Conservation (phyloP, 1,284 basidiomycete genomes). For the Kwoniella shivajii region DNA sequence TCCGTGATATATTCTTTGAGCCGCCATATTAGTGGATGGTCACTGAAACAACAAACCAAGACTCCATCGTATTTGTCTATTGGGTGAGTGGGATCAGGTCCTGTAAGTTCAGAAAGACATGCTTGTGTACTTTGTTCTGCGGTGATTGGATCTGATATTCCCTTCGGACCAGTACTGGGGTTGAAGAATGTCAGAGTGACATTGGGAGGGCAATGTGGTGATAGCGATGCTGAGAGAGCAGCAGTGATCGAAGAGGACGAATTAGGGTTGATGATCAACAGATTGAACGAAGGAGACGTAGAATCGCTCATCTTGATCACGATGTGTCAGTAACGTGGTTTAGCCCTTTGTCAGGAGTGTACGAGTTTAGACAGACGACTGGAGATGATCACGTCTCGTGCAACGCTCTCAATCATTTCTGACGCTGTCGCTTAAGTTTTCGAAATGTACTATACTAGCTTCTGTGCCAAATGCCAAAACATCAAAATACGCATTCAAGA, state of each 20-base stretch:
- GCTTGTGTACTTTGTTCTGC: slow-evolving; percentile 17
- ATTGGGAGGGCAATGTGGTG: slow-evolving; percentile 9
- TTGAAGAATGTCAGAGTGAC: slow-evolving; percentile 19
- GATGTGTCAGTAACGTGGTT: too few species aligned
- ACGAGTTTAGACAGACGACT: too few species aligned
- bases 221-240: slow-evolving; percentile 15
- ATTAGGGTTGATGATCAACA: slow-evolving; percentile 31
- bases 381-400: too few species aligned
- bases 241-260: slow-evolving; percentile 28
- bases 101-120: slow-evolving; percentile 23
- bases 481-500: too few species aligned
- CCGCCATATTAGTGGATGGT: slow-evolving; percentile 24
- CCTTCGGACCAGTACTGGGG: slow-evolving; percentile 24
- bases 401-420: too few species aligned
- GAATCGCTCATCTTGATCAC: too few species aligned
- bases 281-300: not conserved
- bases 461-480: too few species aligned
- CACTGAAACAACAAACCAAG: slow-evolving; percentile 26
- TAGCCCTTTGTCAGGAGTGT: too few species aligned
- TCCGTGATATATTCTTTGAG: slow-evolving; percentile 1
- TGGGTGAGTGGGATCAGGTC: not conserved
- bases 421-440: too few species aligned
- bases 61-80: slow-evolving; percentile 23
- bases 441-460: too few species aligned
- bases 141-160: slow-evolving; percentile 25